These are phyloP conservation scores for Corymbia citriodora DNA, from an alignment of 441 rosid genomes.

Conservation along the genomic window DNA sequence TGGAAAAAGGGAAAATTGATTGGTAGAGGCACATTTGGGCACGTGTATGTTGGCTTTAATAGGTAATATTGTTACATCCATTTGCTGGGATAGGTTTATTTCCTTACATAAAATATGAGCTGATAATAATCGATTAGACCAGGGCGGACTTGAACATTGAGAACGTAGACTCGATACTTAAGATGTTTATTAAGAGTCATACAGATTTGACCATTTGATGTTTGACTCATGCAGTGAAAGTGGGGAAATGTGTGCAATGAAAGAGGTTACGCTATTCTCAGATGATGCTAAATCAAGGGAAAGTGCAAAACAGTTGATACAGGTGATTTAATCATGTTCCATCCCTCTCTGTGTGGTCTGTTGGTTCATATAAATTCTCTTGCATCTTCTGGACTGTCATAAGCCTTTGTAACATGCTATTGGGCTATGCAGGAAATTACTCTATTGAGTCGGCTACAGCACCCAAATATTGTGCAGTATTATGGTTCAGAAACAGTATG, in stretches of 20 bases:
- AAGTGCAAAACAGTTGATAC: conserved; percentile 56
- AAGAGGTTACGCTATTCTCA: conserved; percentile 48
- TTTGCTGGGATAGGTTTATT: not conserved
- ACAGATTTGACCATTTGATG: not conserved
- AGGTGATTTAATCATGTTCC: conserved; percentile 17
- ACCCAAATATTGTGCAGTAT: conserved; percentile 93
- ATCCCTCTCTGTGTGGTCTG: not conserved
- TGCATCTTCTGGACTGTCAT: not conserved
- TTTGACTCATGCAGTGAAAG: conserved; percentile 28
- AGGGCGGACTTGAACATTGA: not conserved
- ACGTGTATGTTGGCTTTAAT: conserved; percentile 54
- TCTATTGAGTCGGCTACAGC: conserved; percentile 45
- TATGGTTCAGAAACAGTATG: conserved; percentile 90
- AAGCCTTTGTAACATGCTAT: conserved; percentile 1
- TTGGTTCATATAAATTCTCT: not conserved
- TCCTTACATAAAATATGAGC: not conserved
- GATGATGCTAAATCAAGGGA: conserved; percentile 62
- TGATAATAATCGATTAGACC: not conserved
- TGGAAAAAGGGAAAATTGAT: conserved; percentile 60
- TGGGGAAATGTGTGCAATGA: conserved; percentile 64
- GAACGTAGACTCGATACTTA: not conserved
- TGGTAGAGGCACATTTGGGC: conserved; percentile 59
- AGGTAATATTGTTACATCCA: conserved; percentile 19
- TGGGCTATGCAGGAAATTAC: conserved; percentile 39
- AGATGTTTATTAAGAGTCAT: not conserved